Conservation (phyloP, 2,329 filamentous ascomycete genomes). For the Pseudogymnoascus sp. region DNA sequence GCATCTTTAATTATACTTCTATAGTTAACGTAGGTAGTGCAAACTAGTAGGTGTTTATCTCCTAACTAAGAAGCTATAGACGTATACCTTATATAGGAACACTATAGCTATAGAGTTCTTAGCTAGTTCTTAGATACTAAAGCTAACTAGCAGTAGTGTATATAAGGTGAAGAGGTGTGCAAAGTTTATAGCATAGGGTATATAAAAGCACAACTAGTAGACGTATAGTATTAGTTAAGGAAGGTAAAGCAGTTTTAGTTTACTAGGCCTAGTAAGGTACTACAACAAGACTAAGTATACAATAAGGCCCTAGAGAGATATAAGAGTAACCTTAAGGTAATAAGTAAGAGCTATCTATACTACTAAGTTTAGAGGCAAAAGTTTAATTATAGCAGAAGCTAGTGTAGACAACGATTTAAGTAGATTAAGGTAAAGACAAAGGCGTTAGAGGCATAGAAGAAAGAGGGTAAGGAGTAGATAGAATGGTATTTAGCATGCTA, state of each 20-base stretch:
- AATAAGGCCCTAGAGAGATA: conserved; percentile 9
- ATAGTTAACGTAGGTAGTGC: not conserved
- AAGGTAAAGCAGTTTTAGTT: not conserved
- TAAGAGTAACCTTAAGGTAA: conserved; percentile 9
- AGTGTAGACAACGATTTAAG: not conserved
- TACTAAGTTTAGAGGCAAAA: not conserved
- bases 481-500: not conserved
- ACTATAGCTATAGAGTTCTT: conserved; percentile 11
- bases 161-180: conserved; percentile 5
- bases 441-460: not conserved
- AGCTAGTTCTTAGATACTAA: conserved; percentile 15
- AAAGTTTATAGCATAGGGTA: not conserved
- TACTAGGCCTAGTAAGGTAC: conserved; percentile 6
- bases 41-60: not conserved
- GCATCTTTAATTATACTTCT: conserved; percentile 7
- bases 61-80: conserved; percentile 12
- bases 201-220: not conserved
- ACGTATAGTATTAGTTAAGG: not conserved
- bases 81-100: conserved; percentile 11
- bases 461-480: conserved; percentile 3
- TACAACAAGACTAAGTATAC: conserved; percentile 8
- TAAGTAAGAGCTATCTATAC: conserved; percentile 7
- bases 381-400: not conserved
- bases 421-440: not conserved
- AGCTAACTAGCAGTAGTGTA: conserved; percentile 13